Conservation (phyloP, 2,329 filamentous ascomycete species). For the Neurospora sp. region DNA sequence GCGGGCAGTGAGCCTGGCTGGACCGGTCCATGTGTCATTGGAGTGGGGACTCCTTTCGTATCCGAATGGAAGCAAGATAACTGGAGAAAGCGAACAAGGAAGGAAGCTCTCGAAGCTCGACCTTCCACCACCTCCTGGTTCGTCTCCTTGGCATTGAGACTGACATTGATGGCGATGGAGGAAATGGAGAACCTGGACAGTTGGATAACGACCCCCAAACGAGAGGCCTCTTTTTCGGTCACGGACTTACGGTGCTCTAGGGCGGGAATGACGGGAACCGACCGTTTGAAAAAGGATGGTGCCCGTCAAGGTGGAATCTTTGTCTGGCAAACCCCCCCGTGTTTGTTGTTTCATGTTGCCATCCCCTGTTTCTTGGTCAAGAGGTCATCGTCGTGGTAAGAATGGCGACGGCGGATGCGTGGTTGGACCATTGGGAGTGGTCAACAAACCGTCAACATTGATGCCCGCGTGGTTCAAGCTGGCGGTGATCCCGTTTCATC, state of each 20-base stretch:
- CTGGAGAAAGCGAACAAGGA: neutral
- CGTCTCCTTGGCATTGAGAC: neutral
- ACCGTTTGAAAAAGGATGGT: neutral
- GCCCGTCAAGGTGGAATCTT: neutral
- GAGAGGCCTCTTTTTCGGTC: neutral
- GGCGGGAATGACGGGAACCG: neutral
- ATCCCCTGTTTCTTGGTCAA: neutral
- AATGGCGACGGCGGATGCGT: neutral
- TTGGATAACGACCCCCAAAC: neutral
- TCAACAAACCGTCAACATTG: neutral
- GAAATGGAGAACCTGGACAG: neutral
- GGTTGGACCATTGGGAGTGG: neutral
- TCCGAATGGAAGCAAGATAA: neutral
- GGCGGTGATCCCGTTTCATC: neutral
- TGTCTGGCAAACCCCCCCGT: slow-evolving; percentile 7
- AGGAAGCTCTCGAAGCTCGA: neutral
- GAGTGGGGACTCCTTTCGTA: neutral
- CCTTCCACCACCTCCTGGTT: neutral
- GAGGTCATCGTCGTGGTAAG: neutral
- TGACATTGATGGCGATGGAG: neutral
- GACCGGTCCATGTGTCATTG: neutral
- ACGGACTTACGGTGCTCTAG: neutral
- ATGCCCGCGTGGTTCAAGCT: neutral
- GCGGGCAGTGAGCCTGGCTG: neutral
- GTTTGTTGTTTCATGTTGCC: slow-evolving; percentile 15